A percentile compares a stretch with the other conserved stretches of the same genome.
Conservation (phyloP, 768 basidiomycete species). For the Trametes elegans region DNA sequence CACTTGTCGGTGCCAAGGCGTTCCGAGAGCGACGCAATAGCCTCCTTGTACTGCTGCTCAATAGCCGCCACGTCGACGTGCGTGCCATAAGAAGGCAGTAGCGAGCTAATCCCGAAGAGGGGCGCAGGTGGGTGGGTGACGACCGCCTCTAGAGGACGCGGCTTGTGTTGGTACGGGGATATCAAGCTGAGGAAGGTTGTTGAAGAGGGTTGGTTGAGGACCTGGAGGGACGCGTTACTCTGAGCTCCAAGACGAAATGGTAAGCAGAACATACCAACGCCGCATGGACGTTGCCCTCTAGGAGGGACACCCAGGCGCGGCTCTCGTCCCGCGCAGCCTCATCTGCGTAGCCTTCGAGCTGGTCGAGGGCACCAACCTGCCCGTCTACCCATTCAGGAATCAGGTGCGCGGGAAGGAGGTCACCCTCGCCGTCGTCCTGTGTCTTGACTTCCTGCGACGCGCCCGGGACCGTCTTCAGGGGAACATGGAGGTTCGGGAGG, state of each 20-base stretch:
- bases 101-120: constrained; percentile 62
- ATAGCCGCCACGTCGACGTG: constrained; percentile 52
- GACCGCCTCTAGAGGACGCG: constrained; percentile 43
- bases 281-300: constrained; percentile 76
- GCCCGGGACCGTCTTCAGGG: constrained; percentile 30
- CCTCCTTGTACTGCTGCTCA: constrained; percentile 62
- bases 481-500: constrained; percentile 71
- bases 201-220: constrained; percentile 46
- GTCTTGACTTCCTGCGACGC: constrained; percentile 23
- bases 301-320: constrained; percentile 76
- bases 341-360: constrained; percentile 68
- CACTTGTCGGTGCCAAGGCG: constrained; percentile 75
- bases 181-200: constrained; percentile 44
- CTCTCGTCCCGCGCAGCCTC: constrained; percentile 65
- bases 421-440: constrained; percentile 35
- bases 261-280: constrained; percentile 50
- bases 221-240: constrained; percentile 33
- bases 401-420: constrained; percentile 60
- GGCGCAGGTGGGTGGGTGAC: constrained; percentile 69
- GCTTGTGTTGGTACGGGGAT: constrained; percentile 31
- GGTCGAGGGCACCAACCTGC: constrained; percentile 36
- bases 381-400: constrained; percentile 77
- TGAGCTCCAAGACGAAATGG: not conserved
- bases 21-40: constrained; percentile 69
- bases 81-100: constrained; percentile 58